A percentile compares a stretch with the other conserved stretches of the same genome.
Conservation (phyloP, 371 early-diverging fungal genomes). For the Circinella umbellata region DNA sequence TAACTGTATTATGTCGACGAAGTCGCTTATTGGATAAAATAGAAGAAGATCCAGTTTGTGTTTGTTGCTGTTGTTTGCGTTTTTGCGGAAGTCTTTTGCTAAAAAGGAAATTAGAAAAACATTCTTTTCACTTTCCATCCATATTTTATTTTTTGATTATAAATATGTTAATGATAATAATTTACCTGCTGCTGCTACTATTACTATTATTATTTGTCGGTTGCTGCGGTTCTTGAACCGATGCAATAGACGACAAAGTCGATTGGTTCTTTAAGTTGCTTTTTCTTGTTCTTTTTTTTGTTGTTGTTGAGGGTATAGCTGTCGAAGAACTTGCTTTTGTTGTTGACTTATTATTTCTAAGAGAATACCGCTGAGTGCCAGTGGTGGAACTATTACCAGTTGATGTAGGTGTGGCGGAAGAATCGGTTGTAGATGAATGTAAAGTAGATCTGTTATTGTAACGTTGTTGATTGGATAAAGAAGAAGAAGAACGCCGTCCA, state of each 20-base stretch:
- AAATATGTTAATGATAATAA: not conserved
- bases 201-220: not conserved
- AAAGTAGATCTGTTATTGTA: constrained; percentile 14
- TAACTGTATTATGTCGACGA: not conserved
- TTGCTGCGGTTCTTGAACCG: constrained; percentile 10
- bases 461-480: constrained; percentile 14
- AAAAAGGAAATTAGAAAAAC: constrained; percentile 16
- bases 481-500: constrained; percentile 23
- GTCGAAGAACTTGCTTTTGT: not conserved
- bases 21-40: constrained; percentile 5
- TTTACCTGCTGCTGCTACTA: not conserved
- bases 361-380: constrained; percentile 1
- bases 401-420: constrained; percentile 1
- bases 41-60: constrained; percentile 12
- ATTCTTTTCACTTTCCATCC: not conserved
- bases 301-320: not conserved
- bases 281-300: not conserved
- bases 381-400: not conserved
- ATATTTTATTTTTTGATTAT: not conserved
- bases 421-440: not conserved
- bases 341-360: not conserved
- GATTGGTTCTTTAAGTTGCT: constrained; percentile 3
- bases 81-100: constrained; percentile 11
- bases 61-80: constrained; percentile 10
- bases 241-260: not conserved